Percentiles rank a stretch among this genome's conserved stretches.
phyloP scores from a whole-genome alignment of 768 basidiomycete genomes.

The Tylopilus balloui region DNA sequence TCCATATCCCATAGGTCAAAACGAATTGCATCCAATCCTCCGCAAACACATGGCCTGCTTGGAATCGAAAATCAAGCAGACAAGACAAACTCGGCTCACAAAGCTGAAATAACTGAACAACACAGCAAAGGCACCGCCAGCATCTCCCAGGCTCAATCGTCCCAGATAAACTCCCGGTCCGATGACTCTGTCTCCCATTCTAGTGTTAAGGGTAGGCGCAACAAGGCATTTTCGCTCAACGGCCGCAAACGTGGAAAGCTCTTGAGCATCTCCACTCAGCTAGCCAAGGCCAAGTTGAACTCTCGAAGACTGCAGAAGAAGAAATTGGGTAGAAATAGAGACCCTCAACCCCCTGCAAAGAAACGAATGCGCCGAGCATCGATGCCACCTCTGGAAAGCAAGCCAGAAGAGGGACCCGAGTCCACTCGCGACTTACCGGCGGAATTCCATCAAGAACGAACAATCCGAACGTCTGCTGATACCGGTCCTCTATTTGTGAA shows the following conservation, averaged over 20 bases:
- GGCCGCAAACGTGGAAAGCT: neutral
- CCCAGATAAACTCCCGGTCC: neutral
- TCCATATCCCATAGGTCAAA: slow-evolving; percentile 10
- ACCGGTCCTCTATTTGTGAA: neutral
- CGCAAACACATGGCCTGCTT: neutral
- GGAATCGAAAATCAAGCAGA: neutral
- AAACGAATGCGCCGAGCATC: slow-evolving; percentile 16
- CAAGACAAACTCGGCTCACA: neutral
- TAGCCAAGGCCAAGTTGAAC: neutral
- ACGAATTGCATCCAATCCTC: slow-evolving; percentile 6
- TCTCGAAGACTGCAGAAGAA: neutral
- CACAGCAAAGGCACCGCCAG: neutral
- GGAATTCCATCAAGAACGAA: neutral
- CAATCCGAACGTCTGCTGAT: neutral
- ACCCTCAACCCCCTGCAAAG: neutral
- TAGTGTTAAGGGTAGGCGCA: neutral
- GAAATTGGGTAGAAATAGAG: neutral
- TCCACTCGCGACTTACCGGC: neutral
- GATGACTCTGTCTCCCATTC: neutral
- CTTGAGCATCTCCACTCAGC: neutral
- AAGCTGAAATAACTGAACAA: neutral
- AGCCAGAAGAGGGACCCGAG: neutral
- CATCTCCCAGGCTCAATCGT: neutral
- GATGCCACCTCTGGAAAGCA: neutral
- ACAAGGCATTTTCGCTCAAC: neutral